Evolutionary conservation across 306 rosid genomes (phyloP), one percentile per base, ranked within the genome.

Genomic region (Oemleria cerasiformis): DNA sequence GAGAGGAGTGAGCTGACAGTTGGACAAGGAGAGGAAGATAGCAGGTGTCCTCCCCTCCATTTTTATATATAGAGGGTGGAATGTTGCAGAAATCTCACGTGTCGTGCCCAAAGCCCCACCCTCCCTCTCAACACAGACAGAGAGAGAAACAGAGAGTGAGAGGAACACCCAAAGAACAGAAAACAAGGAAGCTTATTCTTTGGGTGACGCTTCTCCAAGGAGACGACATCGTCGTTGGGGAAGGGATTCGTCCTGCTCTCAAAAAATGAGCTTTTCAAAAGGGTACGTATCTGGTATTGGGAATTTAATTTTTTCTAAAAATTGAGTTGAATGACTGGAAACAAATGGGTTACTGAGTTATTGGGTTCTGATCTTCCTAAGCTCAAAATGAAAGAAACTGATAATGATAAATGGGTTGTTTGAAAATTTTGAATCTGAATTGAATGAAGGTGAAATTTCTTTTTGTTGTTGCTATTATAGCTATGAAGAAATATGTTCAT

Each of bases 271-370:
- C 5, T 58, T 58, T 58, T 58, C 63, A 25, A 57, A 75, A 57
- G 48, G 77, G 81, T 77, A 71, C 40, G 73, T 65, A 4, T 5
- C 4, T 53, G 50, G 12, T 9, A n/a, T 19, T 53, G 0, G n/a
- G n/a, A n/a, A n/a, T n/a, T n/a, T n/a, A n/a, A 9, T 20, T 5
- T 7, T 9, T n/a, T 36, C 38, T 12, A 62, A 39, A 20, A 11
- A 48, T 48, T 34, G 5, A 36, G 16, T 36, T 38, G n/a, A 68
- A 50, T 12, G 34, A 56, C 39, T 56, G 39, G 34, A 23, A 21
- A 56, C 5, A 56, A 56, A 25, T 25, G 41, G 63, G 63, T 57
- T 30, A 5, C 5, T 58, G 63, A 40, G 63, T 58, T 13, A 14
- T 23, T 21, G 16, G 61, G 15, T 23, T 16, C 4, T 49, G 54